Evolutionary conservation across 495 filamentous ascomycete genomes (phyloP), one percentile per base, ranked within the genome.

Genomic region (Hyphodiscus hymeniophilus): DNA sequence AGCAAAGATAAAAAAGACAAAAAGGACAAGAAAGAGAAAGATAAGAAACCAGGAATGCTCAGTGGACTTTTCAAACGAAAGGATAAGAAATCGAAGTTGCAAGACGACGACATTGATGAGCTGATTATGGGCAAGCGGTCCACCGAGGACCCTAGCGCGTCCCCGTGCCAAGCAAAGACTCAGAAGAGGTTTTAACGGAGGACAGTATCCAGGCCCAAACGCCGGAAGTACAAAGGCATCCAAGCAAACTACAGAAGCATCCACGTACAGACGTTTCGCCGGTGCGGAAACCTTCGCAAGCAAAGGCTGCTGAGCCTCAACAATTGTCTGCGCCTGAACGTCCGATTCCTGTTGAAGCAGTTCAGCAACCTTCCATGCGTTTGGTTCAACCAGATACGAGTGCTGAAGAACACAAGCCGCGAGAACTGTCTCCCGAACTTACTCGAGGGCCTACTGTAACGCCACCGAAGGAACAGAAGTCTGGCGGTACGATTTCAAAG

Each of bases 51-150:
- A 12, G 86, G 89, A 40, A 94, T 91, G 66, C 80, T 99, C 40
- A 89, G 89, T 57, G 90, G 89, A 33, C 74, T 97, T 56, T 99
- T 99, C 74, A 96, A 94, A 58, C 74, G 88, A 46, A 95, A 94
- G 58, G 87, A 95, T 53, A 95, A 89, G 72, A 96, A 87, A 46
- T 51, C 34, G 54, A 60, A 76, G 39, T 65, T 60, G 30, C 68
- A 70, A 3, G 56, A 61, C 17, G 69, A 71, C 22, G 73, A 76
- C 7, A 61, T 65, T 12, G 72, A 71, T 12, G 56, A 65, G 42
- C 50, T 60, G 35, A 22, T 47, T 20, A 64, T 61, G 18, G 65
- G 28, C 63, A 82, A 60, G 22, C 48, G 42, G 2, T 57, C 51
- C 20, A 41, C 32, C 18, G 58, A 61, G 18, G 51, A 48, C 7